phyloP scores from a whole-genome alignment of 31 red algal genomes.

The Porphyra umbilicalis region DNA sequence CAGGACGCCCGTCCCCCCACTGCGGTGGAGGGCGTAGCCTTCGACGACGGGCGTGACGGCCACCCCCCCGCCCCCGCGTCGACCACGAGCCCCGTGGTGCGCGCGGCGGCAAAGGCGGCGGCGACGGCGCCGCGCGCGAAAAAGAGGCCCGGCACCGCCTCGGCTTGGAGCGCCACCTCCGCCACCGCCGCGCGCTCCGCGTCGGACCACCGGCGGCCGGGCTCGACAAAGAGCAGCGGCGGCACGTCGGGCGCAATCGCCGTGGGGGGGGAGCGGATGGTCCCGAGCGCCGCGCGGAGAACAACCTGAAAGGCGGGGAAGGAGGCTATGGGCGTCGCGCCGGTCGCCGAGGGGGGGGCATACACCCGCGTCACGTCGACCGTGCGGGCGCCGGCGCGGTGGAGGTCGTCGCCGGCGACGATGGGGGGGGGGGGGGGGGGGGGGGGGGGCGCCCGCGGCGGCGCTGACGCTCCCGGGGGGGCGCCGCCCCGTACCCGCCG shows the following conservation, averaged over 20 bases:
- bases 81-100: constrained; percentile 75
- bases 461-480: no score
- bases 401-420: constrained; percentile 30
- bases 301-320: background rate
- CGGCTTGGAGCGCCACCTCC: constrained; percentile 50
- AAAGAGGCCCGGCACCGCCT: constrained; percentile 43
- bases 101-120: constrained; percentile 73
- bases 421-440: background rate
- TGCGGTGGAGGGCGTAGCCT: constrained; percentile 64
- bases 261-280: constrained; percentile 1
- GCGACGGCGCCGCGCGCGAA: constrained; percentile 56
- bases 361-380: background rate
- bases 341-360: background rate
- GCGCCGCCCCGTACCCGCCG: constrained; percentile 15
- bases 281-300: background rate
- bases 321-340: background rate
- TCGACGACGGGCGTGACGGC: constrained; percentile 73
- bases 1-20: constrained; percentile 10
- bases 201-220: constrained; percentile 24
- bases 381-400: background rate
- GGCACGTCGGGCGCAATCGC: constrained; percentile 8
- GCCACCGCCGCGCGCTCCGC: constrained; percentile 16
- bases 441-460: background rate
- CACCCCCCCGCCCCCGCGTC: constrained; percentile 54
- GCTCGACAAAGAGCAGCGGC: constrained; percentile 67